A percentile compares a stretch with the other conserved stretches of the same genome.
phyloP scores from a whole-genome alignment of 352 stramenopile species.

The Albugo candida region DNA sequence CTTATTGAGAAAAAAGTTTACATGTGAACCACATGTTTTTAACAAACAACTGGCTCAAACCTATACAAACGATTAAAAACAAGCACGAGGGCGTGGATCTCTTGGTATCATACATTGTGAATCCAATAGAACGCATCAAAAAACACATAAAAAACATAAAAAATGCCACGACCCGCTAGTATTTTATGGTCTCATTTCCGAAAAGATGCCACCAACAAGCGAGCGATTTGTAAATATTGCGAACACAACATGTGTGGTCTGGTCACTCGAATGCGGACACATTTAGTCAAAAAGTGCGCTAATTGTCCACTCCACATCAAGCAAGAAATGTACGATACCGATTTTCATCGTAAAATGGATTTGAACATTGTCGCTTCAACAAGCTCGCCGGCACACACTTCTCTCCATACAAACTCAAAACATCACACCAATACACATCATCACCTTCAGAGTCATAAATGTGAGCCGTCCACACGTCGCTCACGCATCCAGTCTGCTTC shows the following conservation, averaged over 20 bases:
- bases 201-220: slow-evolving; percentile 30
- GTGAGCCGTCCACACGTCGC: slow-evolving; percentile 1
- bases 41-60: too few species aligned
- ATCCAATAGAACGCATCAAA: slow-evolving; percentile 22
- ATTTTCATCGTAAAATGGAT: slow-evolving; percentile 21
- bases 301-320: slow-evolving; percentile 26
- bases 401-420: neutral
- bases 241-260: slow-evolving; percentile 53
- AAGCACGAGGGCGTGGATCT: too few species aligned
- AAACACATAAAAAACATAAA: slow-evolving; percentile 92
- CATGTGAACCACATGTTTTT: too few species aligned
- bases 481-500: slow-evolving; percentile 1
- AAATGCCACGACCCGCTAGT: slow-evolving; percentile 59
- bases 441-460: slow-evolving; percentile 14
- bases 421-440: neutral
- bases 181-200: slow-evolving; percentile 42
- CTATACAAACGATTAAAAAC: too few species aligned
- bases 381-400: neutral
- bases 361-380: slow-evolving; percentile 6
- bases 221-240: slow-evolving; percentile 59
- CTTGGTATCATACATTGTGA: too few species aligned
- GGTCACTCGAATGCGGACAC: slow-evolving; percentile 37
- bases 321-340: slow-evolving; percentile 22
- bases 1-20: too few species aligned
- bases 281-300: slow-evolving; percentile 35